A percentile compares a stretch with the other conserved stretches of the same genome.
phyloP scores from a whole-genome alignment of 768 basidiomycete genomes.

The Mycena polygramma region DNA sequence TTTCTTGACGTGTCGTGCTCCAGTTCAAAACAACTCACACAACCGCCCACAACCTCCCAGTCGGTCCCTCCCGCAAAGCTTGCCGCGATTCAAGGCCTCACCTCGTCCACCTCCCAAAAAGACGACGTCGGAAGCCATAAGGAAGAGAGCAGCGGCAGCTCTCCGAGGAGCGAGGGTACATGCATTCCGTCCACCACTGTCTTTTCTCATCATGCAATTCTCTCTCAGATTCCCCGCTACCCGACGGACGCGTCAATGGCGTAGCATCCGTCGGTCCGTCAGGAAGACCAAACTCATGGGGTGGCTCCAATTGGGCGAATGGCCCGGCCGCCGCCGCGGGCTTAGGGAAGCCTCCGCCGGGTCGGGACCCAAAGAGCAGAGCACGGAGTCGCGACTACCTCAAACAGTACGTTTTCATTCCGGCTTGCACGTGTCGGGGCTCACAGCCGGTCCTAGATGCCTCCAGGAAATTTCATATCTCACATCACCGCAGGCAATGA shows the following conservation, averaged over 20 bases:
- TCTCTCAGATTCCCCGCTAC: slow-evolving; percentile 76
- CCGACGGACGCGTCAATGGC: slow-evolving; percentile 78
- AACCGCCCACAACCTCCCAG: slow-evolving; percentile 61
- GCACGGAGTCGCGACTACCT: slow-evolving; percentile 96
- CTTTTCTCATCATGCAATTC: slow-evolving; percentile 28
- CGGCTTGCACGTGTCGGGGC: slow-evolving; percentile 20
- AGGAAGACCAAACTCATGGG: slow-evolving; percentile 71
- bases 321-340: slow-evolving; percentile 60
- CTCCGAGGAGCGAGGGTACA: slow-evolving; percentile 87
- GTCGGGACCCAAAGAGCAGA: slow-evolving; percentile 95
- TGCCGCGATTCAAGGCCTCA: slow-evolving; percentile 69
- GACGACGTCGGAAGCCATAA: slow-evolving; percentile 82
- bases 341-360: slow-evolving; percentile 79
- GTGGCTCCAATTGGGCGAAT: slow-evolving; percentile 62
- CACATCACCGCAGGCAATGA: slow-evolving; percentile 97
- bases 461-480: slow-evolving; percentile 98
- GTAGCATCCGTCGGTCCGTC: slow-evolving; percentile 57
- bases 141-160: slow-evolving; percentile 85
- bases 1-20: slow-evolving; percentile 52
- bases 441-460: slow-evolving; percentile 66
- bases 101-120: slow-evolving; percentile 66
- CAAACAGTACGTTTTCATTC: slow-evolving; percentile 84
- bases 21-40: slow-evolving; percentile 86
- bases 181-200: slow-evolving; percentile 31
- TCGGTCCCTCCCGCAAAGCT: slow-evolving; percentile 77